Percentiles rank a stretch among this genome's conserved stretches.
Evolutionary conservation across 2,329 filamentous ascomycete species (phyloP).

Genomic region (Hypoxylon sp.): DNA sequence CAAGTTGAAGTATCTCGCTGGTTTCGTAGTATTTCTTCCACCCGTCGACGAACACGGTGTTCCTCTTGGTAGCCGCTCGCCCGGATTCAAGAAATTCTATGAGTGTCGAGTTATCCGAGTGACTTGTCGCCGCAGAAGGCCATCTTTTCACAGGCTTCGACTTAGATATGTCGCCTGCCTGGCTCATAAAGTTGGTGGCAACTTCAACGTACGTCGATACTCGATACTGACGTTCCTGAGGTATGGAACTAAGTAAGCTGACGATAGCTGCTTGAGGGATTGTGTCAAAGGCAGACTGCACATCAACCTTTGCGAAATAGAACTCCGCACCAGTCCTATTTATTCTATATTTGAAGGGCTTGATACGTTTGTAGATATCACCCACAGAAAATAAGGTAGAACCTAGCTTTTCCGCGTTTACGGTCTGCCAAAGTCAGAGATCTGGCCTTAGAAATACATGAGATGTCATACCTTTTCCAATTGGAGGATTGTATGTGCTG

Average conservation of each 20-base stretch:
- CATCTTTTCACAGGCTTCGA: conserved; percentile 63
- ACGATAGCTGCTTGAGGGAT: conserved; percentile 86
- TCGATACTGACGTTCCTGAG: conserved; percentile 71
- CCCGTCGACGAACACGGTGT: conserved; percentile 83
- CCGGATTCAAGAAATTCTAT: conserved; percentile 58
- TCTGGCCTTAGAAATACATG: neutral
- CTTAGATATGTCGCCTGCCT: conserved; percentile 42
- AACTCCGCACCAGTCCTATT: conserved; percentile 59
- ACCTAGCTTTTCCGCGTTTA: conserved; percentile 73
- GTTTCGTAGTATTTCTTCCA: conserved; percentile 69
- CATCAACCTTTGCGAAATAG: conserved; percentile 94
- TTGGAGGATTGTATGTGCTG: conserved; percentile 81
- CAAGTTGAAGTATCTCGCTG: conserved; percentile 73
- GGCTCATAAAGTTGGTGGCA: conserved; percentile 56
- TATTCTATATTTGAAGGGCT: conserved; percentile 72
- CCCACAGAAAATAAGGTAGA: conserved; percentile 84
- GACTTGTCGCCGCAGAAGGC: conserved; percentile 63
- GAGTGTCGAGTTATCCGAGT: conserved; percentile 59
- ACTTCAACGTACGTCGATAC: conserved; percentile 82
- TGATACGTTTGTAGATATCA: conserved; percentile 81
- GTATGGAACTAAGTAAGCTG: conserved; percentile 71
- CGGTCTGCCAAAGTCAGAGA: conserved; percentile 51
- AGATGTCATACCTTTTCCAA: conserved; percentile 74
- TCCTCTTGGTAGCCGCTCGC: conserved; percentile 62
- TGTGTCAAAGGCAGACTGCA: conserved; percentile 92